Conservation (phyloP, 495 filamentous ascomycete species). For the Talaromyces borbonicus region DNA sequence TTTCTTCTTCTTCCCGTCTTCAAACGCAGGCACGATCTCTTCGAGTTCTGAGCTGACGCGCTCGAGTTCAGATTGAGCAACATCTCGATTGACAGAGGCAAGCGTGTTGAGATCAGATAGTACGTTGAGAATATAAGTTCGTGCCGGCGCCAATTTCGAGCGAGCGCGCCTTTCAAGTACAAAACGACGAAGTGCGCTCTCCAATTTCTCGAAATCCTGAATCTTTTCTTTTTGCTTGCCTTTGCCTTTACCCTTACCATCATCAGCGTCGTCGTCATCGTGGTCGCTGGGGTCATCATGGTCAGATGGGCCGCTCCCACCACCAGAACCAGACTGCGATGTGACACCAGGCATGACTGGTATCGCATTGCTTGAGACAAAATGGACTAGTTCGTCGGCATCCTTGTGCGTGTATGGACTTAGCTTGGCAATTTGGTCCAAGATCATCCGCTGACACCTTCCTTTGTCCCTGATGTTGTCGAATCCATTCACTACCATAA, state of each 20-base stretch:
- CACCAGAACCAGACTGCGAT: constrained; percentile 38
- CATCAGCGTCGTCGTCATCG: constrained; percentile 20
- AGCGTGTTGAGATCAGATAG: constrained; percentile 74
- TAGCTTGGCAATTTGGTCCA: constrained; percentile 74
- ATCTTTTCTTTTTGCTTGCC: constrained; percentile 81
- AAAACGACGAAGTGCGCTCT: constrained; percentile 81
- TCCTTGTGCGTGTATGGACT: constrained; percentile 92
- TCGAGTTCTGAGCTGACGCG: constrained; percentile 70
- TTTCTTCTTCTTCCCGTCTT: constrained; percentile 73
- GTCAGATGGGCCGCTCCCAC: constrained; percentile 42
- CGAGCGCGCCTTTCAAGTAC: constrained; percentile 92
- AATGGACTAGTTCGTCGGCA: constrained; percentile 85
- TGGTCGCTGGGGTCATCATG: constrained; percentile 44
- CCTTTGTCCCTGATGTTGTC: constrained; percentile 90
- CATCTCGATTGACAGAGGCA: constrained; percentile 77
- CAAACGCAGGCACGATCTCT: constrained; percentile 74
- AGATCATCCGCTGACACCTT: constrained; percentile 76
- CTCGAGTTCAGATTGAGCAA: constrained; percentile 77
- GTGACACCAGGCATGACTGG: constrained; percentile 44
- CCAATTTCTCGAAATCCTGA: constrained; percentile 79
- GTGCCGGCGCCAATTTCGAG: constrained; percentile 91
- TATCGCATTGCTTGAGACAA: constrained; percentile 93
- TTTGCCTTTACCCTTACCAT: constrained; percentile 66
- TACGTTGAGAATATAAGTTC: constrained; percentile 92
- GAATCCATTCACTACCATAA: constrained; percentile 97